Evolutionary conservation across 2,329 filamentous ascomycete genomes (phyloP).

Genomic region (Aspergillus hortae): DNA sequence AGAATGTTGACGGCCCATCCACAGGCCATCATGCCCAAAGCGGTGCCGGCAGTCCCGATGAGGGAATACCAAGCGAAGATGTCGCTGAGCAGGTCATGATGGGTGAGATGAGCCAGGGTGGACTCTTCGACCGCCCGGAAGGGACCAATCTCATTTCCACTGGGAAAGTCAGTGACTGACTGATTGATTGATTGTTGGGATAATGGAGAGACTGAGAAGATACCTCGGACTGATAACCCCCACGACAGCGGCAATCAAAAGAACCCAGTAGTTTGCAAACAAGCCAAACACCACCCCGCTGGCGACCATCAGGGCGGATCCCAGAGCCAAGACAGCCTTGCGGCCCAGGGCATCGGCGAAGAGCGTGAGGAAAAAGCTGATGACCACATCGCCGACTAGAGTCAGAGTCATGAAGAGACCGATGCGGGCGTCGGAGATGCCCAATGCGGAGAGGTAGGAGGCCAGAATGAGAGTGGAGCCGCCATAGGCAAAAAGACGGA

Average conservation of each 20-base stretch:
- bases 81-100: conserved; percentile 53
- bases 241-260: conserved; percentile 56
- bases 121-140: conserved; percentile 66
- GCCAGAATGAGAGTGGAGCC: conserved; percentile 59
- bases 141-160: conserved; percentile 63
- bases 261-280: conserved; percentile 57
- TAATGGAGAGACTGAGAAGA: conserved; percentile 7
- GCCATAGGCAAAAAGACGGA: conserved; percentile 63
- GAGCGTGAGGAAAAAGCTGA: conserved; percentile 56
- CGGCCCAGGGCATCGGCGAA: conserved; percentile 59
- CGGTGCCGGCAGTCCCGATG: conserved; percentile 56
- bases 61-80: conserved; percentile 63
- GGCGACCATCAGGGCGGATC: conserved; percentile 54
- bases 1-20: conserved; percentile 59
- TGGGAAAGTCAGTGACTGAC: conserved; percentile 8
- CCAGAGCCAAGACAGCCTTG: conserved; percentile 51
- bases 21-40: conserved; percentile 56
- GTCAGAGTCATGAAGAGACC: conserved; percentile 65
- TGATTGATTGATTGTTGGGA: not conserved
- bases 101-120: conserved; percentile 59
- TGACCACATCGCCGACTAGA: conserved; percentile 57
- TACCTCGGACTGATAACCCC: conserved; percentile 59
- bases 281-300: conserved; percentile 55
- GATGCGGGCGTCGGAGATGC: conserved; percentile 56
- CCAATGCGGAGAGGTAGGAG: conserved; percentile 57